Evolutionary conservation across 208 protist genomes (phyloP).

Genomic region (Crithidia thermophila): DNA sequence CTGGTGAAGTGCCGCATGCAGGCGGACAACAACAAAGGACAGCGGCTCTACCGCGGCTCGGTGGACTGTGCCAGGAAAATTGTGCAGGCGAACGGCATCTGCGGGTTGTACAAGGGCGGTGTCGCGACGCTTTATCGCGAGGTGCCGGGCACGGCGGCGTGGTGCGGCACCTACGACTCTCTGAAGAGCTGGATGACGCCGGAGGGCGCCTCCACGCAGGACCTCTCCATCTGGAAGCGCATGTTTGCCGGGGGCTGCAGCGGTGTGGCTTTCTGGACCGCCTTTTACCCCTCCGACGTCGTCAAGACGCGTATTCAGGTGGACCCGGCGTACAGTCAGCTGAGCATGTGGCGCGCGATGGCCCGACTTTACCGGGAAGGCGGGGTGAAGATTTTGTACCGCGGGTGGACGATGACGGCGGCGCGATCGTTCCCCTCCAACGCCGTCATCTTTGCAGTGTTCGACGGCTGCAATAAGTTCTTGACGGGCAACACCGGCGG

Average conservation of each 20-base stretch:
- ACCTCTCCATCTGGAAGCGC: constrained; percentile 48
- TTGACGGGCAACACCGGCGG: not conserved
- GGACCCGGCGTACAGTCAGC: constrained; percentile 37
- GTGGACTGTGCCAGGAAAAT: constrained; percentile 60
- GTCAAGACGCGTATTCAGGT: constrained; percentile 90
- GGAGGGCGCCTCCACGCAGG: constrained; percentile 28
- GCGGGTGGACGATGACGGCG: constrained; percentile 75
- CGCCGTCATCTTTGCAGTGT: constrained; percentile 70
- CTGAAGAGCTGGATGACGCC: constrained; percentile 64
- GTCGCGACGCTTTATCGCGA: constrained; percentile 75
- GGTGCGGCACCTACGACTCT: constrained; percentile 84
- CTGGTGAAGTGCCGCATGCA: constrained; percentile 89
- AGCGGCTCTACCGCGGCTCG: constrained; percentile 42
- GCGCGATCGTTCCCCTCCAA: constrained; percentile 86
- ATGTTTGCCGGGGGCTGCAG: constrained; percentile 80
- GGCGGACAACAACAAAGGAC: constrained; percentile 43
- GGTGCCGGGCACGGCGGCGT: constrained; percentile 81
- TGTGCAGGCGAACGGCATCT: constrained; percentile 37
- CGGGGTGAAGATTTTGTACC: constrained; percentile 71
- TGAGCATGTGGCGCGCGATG: constrained; percentile 41
- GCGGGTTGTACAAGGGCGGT: constrained; percentile 70
- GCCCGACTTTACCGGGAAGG: constrained; percentile 51
- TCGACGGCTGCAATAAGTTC: constrained; percentile 45
- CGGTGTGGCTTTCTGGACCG: constrained; percentile 84
- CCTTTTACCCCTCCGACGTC: constrained; percentile 88